Evolutionary conservation across 1,284 basidiomycete species (phyloP).

Genomic region (Dichomitus squalens): DNA sequence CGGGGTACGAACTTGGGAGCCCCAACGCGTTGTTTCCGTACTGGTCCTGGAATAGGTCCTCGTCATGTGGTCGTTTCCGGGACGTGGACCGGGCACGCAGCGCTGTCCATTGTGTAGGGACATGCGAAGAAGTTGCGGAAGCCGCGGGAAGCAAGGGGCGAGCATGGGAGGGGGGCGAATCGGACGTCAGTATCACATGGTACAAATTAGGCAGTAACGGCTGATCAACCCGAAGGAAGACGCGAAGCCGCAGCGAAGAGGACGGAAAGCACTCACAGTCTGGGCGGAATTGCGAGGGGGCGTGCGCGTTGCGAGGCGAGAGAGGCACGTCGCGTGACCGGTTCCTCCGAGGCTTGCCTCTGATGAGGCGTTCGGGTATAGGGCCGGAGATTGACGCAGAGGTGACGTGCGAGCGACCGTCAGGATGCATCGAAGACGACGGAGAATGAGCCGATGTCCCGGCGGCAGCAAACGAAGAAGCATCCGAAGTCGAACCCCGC

Average conservation of each 20-base stretch:
- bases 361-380: slow-evolving; percentile 43
- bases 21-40: slow-evolving; percentile 24
- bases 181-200: slow-evolving; percentile 21
- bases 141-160: background rate
- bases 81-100: slow-evolving; percentile 75
- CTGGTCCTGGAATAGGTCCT: slow-evolving; percentile 48
- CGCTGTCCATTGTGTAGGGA: slow-evolving; percentile 37
- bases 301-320: slow-evolving; percentile 59
- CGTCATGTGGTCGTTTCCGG: slow-evolving; percentile 70
- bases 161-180: background rate
- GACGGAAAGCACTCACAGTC: slow-evolving; percentile 53
- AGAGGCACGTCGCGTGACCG: slow-evolving; percentile 62
- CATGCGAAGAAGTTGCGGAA: background rate
- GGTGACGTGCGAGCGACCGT: slow-evolving; percentile 17
- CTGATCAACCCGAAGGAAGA: slow-evolving; percentile 26
- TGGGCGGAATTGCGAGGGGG: slow-evolving; percentile 63
- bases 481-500: slow-evolving; percentile 20
- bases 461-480: slow-evolving; percentile 21
- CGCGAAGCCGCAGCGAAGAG: slow-evolving; percentile 12
- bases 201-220: slow-evolving; percentile 21
- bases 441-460: slow-evolving; percentile 26
- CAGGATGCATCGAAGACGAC: slow-evolving; percentile 19
- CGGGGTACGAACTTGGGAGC: slow-evolving; percentile 38
- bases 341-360: slow-evolving; percentile 56
- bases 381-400: slow-evolving; percentile 35